Base-by-base conservation (phyloP, 2,329 filamentous ascomycete species). In the Raffaelea arxii region DNA sequence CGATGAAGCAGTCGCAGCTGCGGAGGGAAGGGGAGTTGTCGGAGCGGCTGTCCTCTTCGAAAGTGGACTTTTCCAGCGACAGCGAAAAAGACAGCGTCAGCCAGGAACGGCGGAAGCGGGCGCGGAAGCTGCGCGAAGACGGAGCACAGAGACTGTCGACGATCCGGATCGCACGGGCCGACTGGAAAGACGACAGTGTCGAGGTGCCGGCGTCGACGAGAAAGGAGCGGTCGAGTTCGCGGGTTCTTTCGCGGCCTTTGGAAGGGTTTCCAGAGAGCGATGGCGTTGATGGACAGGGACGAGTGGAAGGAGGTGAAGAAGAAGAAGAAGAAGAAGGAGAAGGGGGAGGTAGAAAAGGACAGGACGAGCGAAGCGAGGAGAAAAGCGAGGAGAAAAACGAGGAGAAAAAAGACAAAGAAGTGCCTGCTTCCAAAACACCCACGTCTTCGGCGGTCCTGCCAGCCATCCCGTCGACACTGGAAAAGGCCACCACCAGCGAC, bases 1-100 rank as follows among this genome's bases (percentile, higher is more conserved):
- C 66, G 1, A 68, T 71, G 67, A 60, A 62, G 38, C 61, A 66
- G 42, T 74, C 71, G 0, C 71, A 74, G 42, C 64, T 70, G 51
- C 61, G 67, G 25, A 50, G 59, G 9, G 53, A 57, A 21, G 53
- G 47, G 6, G 54, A 53, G 1, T 44, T 48, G 4, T 36, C 43
- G 16, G 46, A 41, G 14, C 53, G 51, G 44, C 53, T 14, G 54
- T 49, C 21, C 37, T 24, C 14, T 48, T 44, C 16, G 49, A 16
- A n/a, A n/a, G n/a, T n/a, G n/a, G n/a, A n/a, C n/a, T n/a, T n/a
- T 18, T 48, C 47, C 5, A 51, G 47, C 18, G 60, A 57, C 4
- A 54, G 62, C n/a, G 53, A 56, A 2, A 52, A 59, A 2, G 58
- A 57, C 2, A 62, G 63, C 12, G 64, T 67, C 23, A 60, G 62